Evolutionary conservation across 164 flowering plant genomes (phyloP).

Genomic region (Paratinospora sagittata): DNA sequence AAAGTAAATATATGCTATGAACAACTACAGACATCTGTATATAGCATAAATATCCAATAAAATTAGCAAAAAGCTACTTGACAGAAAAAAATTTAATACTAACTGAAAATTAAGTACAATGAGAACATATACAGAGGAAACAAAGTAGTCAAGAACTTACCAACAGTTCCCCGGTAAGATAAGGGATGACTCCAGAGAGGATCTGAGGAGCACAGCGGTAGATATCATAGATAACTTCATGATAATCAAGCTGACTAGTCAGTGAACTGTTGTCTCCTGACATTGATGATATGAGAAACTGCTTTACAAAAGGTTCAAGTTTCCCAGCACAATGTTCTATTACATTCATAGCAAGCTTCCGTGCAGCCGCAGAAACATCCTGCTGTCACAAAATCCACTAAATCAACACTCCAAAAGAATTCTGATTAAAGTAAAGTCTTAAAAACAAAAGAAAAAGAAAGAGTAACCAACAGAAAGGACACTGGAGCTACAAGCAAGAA

Average conservation of each 20-base stretch:
- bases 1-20: too few species aligned
- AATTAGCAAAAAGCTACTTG: too few species aligned
- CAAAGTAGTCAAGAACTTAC: conserved; percentile 35
- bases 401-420: conserved; percentile 14
- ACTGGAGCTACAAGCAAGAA: conserved; percentile 8
- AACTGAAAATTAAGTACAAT: too few species aligned
- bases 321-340: conserved; percentile 70
- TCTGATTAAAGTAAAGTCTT: conserved; percentile 8
- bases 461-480: conserved; percentile 2
- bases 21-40: too few species aligned
- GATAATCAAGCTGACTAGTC: too few species aligned
- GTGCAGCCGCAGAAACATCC: conserved; percentile 66
- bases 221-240: too few species aligned
- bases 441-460: conserved; percentile 10
- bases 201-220: too few species aligned
- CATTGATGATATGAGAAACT: conserved; percentile 81
- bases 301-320: conserved; percentile 80
- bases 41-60: too few species aligned
- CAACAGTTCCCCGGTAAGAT: conserved; percentile 86
- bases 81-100: too few species aligned
- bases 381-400: conserved; percentile 28
- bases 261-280: too few species aligned
- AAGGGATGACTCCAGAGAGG: conserved; percentile 69
- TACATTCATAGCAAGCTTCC: conserved; percentile 89
- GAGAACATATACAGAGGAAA: too few species aligned